phyloP scores from a whole-genome alignment of 306 rosid genomes.

The Quercus rubra region DNA sequence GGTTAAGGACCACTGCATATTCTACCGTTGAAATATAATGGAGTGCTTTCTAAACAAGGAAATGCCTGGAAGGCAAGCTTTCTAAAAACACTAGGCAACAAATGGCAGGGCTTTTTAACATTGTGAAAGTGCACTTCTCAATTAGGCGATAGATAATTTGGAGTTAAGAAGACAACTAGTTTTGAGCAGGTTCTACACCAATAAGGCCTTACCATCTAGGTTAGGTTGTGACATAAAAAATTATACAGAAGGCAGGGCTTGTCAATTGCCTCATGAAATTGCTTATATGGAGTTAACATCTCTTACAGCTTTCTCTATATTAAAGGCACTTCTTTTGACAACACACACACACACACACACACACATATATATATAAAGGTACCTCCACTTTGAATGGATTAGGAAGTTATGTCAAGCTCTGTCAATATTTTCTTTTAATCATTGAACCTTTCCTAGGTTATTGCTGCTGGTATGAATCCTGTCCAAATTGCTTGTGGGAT shows the following conservation, averaged over 20 bases:
- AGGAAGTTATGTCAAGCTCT: not conserved
- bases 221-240: not conserved
- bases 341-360: too few relatives aligned
- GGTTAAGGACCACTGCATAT: not conserved
- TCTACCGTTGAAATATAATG: not conserved
- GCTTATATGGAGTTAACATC: not conserved
- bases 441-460: conserved; percentile 49
- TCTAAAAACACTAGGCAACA: not conserved
- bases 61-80: not conserved
- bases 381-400: not conserved
- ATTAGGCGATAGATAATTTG: not conserved
- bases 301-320: not conserved
- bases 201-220: not conserved
- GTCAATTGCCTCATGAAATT: not conserved
- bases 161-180: not conserved
- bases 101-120: not conserved
- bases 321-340: too few relatives aligned
- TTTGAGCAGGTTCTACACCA: not conserved
- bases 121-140: not conserved
- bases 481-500: conserved; percentile 88
- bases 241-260: not conserved
- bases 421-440: not conserved
- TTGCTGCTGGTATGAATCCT: conserved; percentile 90
- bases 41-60: not conserved
- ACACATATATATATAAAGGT: not conserved